Percentiles rank a stretch among this genome's conserved stretches.
phyloP scores from a whole-genome alignment of 2,329 filamentous ascomycete genomes.

The Ilyonectria robusta region DNA sequence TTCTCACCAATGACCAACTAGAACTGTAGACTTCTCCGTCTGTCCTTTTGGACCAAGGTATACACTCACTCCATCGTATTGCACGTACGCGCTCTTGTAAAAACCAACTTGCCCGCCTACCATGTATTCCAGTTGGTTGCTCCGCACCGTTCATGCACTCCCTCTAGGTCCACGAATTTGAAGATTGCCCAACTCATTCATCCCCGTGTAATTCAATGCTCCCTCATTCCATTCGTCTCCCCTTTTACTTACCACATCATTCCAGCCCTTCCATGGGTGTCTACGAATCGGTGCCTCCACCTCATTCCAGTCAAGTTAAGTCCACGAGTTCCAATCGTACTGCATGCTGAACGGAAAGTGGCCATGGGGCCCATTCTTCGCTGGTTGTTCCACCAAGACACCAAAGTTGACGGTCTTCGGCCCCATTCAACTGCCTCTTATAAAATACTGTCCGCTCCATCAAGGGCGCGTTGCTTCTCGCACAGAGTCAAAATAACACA shows the following conservation, averaged over 20 bases:
- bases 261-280: neutral
- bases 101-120: neutral
- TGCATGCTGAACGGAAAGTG: neutral
- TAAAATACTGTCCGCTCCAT: neutral
- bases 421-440: neutral
- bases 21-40: neutral
- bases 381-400: neutral
- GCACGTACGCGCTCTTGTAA: neutral
- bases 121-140: neutral
- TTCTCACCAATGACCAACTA: neutral
- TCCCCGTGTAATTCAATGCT: neutral
- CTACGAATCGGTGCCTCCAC: neutral
- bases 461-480: neutral
- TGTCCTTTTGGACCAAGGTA: neutral
- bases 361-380: neutral
- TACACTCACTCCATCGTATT: neutral
- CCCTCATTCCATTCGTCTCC: neutral
- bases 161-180: neutral
- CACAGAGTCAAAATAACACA: neutral
- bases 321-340: neutral
- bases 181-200: neutral
- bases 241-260: neutral
- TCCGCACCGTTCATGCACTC: neutral
- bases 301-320: neutral
- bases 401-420: neutral